These are phyloP conservation scores for Linaria vulgaris DNA, from an alignment of 257 asterid species.

Conservation along the genomic window DNA sequence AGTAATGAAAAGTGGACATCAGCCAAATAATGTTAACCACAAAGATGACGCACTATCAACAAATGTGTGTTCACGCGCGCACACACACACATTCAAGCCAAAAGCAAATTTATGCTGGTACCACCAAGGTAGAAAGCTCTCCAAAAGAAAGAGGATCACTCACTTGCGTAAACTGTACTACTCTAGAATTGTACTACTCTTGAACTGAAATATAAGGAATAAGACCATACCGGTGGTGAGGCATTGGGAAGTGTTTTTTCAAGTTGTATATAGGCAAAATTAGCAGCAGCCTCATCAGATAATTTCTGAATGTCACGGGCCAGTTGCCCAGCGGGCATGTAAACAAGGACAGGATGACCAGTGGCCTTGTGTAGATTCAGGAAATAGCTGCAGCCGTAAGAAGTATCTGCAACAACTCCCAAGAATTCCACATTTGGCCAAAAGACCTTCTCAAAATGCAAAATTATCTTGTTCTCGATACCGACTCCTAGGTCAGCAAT, in stretches of 20 bases:
- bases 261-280: slow-evolving; percentile 75
- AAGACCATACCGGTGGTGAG: slow-evolving; percentile 64
- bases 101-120: no score
- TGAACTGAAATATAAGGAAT: no score
- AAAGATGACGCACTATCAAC: no score
- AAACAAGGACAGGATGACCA: slow-evolving; percentile 85
- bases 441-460: slow-evolving; percentile 76
- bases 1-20: no score
- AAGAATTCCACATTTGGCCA: slow-evolving; percentile 99
- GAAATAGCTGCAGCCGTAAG: slow-evolving; percentile 88
- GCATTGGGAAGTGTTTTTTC: slow-evolving; percentile 83
- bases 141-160: no score
- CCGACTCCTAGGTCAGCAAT: slow-evolving; percentile 85
- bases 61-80: no score
- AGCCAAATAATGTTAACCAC: no score
- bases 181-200: no score
- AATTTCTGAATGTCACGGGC: slow-evolving; percentile 88
- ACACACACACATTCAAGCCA: no score
- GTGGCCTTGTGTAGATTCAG: slow-evolving; percentile 98
- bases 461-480: slow-evolving; percentile 84
- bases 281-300: slow-evolving; percentile 87
- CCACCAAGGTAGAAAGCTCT: no score
- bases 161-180: no score
- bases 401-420: slow-evolving; percentile 87
- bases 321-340: slow-evolving; percentile 94